phyloP scores from a whole-genome alignment of 371 early-diverging fungal genomes.

The Mucor saturninus region DNA sequence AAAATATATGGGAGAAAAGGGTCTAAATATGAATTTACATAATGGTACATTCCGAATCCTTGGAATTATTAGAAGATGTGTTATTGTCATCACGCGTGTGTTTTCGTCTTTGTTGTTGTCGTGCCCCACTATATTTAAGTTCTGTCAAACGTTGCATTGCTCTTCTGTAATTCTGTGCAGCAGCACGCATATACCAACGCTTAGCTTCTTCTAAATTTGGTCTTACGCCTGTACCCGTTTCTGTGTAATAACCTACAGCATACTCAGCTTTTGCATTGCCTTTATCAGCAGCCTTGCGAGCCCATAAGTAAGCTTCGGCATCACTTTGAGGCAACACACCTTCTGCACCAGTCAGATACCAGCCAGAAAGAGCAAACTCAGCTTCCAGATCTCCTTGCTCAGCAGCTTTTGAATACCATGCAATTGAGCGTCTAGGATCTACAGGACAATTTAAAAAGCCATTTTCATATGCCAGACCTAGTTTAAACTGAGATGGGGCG shows the following conservation, averaged over 20 bases:
- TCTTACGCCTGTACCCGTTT: constrained; percentile 77
- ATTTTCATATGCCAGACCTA: constrained; percentile 95
- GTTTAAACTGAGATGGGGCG: constrained; percentile 89
- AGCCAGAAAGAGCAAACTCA: constrained; percentile 86
- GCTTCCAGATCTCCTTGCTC: constrained; percentile 85
- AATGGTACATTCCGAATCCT: constrained; percentile 49
- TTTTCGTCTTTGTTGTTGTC: constrained; percentile 33
- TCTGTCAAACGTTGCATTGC: constrained; percentile 79
- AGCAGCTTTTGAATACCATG: constrained; percentile 95
- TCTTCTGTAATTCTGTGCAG: constrained; percentile 74
- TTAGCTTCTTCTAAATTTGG: constrained; percentile 75
- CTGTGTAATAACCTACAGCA: constrained; percentile 87
- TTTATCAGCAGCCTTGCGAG: constrained; percentile 83
- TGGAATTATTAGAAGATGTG: constrained; percentile 19
- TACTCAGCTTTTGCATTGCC: constrained; percentile 88
- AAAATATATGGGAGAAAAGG: background rate
- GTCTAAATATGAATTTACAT: constrained; percentile 32
- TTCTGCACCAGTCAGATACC: constrained; percentile 90
- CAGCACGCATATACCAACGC: constrained; percentile 79
- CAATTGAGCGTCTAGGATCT: constrained; percentile 90
- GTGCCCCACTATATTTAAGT: constrained; percentile 67
- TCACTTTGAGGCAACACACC: constrained; percentile 81
- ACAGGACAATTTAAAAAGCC: constrained; percentile 87
- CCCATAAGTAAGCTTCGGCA: constrained; percentile 88
- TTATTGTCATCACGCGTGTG: constrained; percentile 42